Evolutionary conservation across 2,329 filamentous ascomycete genomes (phyloP), one percentile per base, ranked within the genome.

Genomic region (Fusarium heterosporum): DNA sequence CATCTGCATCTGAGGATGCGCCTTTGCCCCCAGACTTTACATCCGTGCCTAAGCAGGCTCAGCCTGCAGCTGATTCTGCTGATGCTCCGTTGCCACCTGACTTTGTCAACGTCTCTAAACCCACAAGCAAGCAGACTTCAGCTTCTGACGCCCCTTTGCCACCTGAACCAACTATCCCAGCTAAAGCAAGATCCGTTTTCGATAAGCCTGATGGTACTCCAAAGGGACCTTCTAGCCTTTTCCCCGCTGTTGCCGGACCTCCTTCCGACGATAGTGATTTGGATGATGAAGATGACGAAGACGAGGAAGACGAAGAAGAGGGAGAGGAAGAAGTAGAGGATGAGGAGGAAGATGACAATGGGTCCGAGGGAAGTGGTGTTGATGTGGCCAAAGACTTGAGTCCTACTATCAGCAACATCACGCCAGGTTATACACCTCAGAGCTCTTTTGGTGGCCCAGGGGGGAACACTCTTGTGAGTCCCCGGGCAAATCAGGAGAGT

Each of bases 311-410:
- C 76, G 79, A 81, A 13, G 84, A 84, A 11, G 83, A 82, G 6
- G 63, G 46, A 3, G 80, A 79, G 4, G 79, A 78, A 3, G 80
- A 77, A 3, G 80, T 46, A 16, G 40, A 49, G 2, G 77, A 78
- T 79, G 82, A 26, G 76, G 79, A 81, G 19, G 84, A 83, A 13
- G 83, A 82, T 4, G 83, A 85, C 29, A 80, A 80, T 36, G 82
- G 73, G 8, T 83, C 80, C 1, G 85, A 87, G 71, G 88, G 87
- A 14, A 90, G 88, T 62, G 88, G 87, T 25, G 82, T 90, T 47
- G 88, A 90, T 74, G 84, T 90, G 43, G 83, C 83, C n/a, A 87
- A 89, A 70, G 87, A 90, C 48, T 76, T 89, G 13, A 89, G 85
- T 68, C 86, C 85, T 19, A 81, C 78, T 8, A 81, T 81, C 14